phyloP scores from a whole-genome alignment of 164 flowering plant species.

The Annona squamosa region DNA sequence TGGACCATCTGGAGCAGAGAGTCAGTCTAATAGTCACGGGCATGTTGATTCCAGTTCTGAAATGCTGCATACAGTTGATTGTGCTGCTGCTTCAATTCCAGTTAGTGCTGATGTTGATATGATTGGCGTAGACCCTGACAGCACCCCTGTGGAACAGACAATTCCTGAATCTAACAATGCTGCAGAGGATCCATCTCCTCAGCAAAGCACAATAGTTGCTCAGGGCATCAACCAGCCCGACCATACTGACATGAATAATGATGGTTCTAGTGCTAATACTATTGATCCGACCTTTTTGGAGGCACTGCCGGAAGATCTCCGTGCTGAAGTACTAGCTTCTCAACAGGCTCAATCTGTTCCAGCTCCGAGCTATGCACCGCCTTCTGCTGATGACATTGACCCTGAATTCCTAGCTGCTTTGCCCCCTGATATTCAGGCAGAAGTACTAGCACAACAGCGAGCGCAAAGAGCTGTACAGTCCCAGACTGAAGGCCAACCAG shows the following conservation, averaged over 20 bases:
- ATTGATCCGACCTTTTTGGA: constrained; percentile 96
- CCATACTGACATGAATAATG: constrained; percentile 33
- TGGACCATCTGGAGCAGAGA: constrained; percentile 30
- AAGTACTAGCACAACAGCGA: constrained; percentile 92
- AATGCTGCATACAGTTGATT: constrained; percentile 28
- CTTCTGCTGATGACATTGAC: constrained; percentile 80
- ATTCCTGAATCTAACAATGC: constrained; percentile 27
- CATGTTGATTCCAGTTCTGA: constrained; percentile 28
- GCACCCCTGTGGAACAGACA: constrained; percentile 29
- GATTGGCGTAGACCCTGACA: constrained; percentile 41
- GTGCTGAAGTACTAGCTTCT: constrained; percentile 94
- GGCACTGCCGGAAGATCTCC: constrained; percentile 89
- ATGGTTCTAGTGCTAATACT: constrained; percentile 44
- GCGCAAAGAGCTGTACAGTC: constrained; percentile 61
- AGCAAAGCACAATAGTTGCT: constrained; percentile 24
- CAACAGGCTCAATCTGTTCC: constrained; percentile 77
- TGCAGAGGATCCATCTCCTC: constrained; percentile 32
- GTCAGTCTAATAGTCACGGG: constrained; percentile 31
- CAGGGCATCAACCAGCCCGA: constrained; percentile 45
- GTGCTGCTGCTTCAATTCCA: constrained; percentile 26
- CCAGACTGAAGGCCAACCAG: constrained; percentile 88
- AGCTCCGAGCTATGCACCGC: constrained; percentile 61
- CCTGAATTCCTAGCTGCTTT: constrained; percentile 97
- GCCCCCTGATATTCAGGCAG: constrained; percentile 95
- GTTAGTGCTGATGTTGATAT: constrained; percentile 56